phyloP scores from a whole-genome alignment of 2,329 filamentous ascomycete genomes.

The Alternaria sp. region DNA sequence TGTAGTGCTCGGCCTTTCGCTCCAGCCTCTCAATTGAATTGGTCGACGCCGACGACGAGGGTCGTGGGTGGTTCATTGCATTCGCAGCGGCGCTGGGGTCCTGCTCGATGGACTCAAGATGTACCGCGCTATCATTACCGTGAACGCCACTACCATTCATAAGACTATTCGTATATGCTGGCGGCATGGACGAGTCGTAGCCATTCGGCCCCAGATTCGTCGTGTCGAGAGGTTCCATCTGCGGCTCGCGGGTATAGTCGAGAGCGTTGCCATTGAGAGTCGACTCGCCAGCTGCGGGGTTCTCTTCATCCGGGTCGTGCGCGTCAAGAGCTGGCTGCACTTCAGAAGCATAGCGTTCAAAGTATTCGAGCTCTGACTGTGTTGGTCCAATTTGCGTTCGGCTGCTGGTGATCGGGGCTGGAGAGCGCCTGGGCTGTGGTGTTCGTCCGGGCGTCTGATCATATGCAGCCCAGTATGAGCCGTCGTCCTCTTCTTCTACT shows the following conservation, averaged over 20 bases:
- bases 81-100: conserved; percentile 34
- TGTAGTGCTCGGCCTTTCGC: conserved; percentile 63
- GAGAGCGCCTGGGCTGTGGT: conserved; percentile 63
- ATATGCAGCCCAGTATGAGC: conserved; percentile 83
- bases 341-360: conserved; percentile 73
- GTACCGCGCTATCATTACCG: conserved; percentile 29
- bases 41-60: conserved; percentile 53
- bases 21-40: conserved; percentile 67
- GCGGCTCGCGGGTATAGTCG: conserved; percentile 48
- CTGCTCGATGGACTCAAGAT: conserved; percentile 33
- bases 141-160: conserved; percentile 3
- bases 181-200: conserved; percentile 45
- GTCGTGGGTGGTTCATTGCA: conserved; percentile 45
- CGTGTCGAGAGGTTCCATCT: conserved; percentile 55
- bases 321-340: conserved; percentile 84
- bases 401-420: conserved; percentile 61
- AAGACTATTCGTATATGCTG: conserved; percentile 22
- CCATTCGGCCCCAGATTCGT: conserved; percentile 43
- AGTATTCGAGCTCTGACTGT: conserved; percentile 73
- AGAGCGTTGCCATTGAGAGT: conserved; percentile 64
- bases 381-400: conserved; percentile 46
- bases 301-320: conserved; percentile 78
- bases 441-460: conserved; percentile 68
- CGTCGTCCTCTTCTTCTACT: conserved; percentile 67
- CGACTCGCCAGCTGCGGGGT: conserved; percentile 56